phyloP scores from a whole-genome alignment of 441 rosid genomes.

The Jatropha multifida region DNA sequence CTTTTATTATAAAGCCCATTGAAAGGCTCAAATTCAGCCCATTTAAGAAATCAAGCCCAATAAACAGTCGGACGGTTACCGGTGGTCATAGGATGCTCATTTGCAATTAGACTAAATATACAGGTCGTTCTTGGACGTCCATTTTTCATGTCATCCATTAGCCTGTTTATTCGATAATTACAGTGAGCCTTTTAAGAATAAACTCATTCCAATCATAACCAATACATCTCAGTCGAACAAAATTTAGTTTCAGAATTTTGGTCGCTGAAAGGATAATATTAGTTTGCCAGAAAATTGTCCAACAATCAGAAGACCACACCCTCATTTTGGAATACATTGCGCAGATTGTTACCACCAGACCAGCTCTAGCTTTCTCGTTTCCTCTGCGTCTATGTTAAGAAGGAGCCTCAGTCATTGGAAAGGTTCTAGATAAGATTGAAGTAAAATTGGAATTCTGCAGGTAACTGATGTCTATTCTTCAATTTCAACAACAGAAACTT shows the following conservation, averaged over 20 bases:
- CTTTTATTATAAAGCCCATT: too few species aligned
- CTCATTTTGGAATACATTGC: neutral
- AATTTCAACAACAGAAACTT: conserved; percentile 7
- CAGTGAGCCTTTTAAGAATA: too few species aligned
- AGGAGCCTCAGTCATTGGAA: neutral
- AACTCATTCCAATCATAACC: too few species aligned
- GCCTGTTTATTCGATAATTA: too few species aligned
- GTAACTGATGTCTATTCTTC: neutral
- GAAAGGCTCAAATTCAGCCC: too few species aligned
- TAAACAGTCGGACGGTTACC: too few species aligned
- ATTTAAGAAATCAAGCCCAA: too few species aligned
- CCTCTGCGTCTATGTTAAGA: neutral
- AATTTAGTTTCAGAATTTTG: neutral
- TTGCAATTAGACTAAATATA: too few species aligned
- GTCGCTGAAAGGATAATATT: neutral
- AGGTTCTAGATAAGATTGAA: neutral
- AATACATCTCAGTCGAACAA: too few species aligned
- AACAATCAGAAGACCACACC: neutral
- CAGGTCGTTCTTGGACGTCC: too few species aligned
- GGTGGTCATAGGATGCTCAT: too few species aligned
- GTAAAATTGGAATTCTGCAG: neutral
- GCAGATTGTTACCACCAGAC: neutral
- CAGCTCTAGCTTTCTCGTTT: neutral
- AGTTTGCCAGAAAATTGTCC: neutral
- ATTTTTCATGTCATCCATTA: too few species aligned